These are phyloP conservation scores for Scleroderma citrinum DNA, from an alignment of 768 basidiomycete genomes.

Conservation along the genomic window DNA sequence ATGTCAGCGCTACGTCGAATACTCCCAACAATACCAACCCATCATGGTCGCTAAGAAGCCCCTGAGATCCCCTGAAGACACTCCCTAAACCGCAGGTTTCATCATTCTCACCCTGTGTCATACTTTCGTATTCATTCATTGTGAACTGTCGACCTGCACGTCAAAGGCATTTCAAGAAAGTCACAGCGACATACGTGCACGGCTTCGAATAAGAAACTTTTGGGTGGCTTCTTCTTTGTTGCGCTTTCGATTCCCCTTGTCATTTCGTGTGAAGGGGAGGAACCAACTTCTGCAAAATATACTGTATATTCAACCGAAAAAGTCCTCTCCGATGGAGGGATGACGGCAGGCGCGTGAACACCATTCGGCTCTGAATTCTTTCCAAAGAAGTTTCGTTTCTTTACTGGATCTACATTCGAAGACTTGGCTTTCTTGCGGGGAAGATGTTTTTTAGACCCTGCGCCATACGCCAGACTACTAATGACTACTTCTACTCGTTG, in stretches of 20 bases:
- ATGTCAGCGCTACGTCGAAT: background rate
- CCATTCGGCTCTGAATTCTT: background rate
- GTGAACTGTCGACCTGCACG: constrained; percentile 45
- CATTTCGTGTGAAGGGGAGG: constrained; percentile 54
- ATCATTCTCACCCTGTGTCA: constrained; percentile 51
- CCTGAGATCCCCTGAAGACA: constrained; percentile 56
- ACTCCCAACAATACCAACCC: constrained; percentile 38
- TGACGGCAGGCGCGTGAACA: background rate
- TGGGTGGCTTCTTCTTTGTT: constrained; percentile 88
- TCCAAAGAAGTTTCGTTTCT: constrained; percentile 3
- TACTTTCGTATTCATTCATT: constrained; percentile 67
- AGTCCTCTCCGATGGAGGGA: background rate
- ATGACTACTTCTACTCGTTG: constrained; percentile 73
- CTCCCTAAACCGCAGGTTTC: constrained; percentile 55
- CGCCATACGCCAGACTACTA: constrained; percentile 65
- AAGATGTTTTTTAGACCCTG: constrained; percentile 51
- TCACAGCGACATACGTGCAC: constrained; percentile 59
- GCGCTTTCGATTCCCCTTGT: constrained; percentile 67
- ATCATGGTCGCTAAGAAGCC: constrained; percentile 74
- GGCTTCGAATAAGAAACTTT: constrained; percentile 62
- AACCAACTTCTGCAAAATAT: constrained; percentile 36
- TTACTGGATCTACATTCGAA: constrained; percentile 1
- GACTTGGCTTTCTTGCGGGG: constrained; percentile 13
- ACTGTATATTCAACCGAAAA: constrained; percentile 5
- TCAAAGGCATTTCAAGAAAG: background rate